Percentiles rank a stretch among this genome's conserved stretches.
Conservation (phyloP, 306 rosid species). For the Hippophae rhamnoides region DNA sequence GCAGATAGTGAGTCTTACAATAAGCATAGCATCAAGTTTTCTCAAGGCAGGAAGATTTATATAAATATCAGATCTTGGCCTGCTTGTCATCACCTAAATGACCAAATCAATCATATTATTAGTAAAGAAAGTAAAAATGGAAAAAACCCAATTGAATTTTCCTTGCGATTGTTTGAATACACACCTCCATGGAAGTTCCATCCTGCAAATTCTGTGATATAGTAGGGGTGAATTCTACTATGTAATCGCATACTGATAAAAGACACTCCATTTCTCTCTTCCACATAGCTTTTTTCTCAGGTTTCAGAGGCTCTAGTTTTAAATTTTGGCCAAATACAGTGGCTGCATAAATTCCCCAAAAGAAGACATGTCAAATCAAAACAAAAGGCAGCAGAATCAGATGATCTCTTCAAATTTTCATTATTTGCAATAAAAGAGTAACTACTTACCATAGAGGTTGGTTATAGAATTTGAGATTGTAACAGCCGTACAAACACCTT, state of each 20-base stretch:
- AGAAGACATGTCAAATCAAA: background rate
- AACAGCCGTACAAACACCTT: constrained; percentile 88
- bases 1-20: constrained; percentile 34
- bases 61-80: constrained; percentile 73
- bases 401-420: background rate
- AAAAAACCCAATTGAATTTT: background rate
- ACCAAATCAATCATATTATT: constrained; percentile 6
- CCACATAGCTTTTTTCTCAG: constrained; percentile 96
- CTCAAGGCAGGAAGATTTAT: constrained; percentile 83
- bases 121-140: background rate
- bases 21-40: constrained; percentile 89
- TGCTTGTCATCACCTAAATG: constrained; percentile 70
- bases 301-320: constrained; percentile 69
- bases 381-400: background rate
- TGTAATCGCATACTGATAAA: constrained; percentile 81
- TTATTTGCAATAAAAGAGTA: background rate
- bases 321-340: constrained; percentile 83
- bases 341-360: constrained; percentile 34
- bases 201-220: constrained; percentile 49
- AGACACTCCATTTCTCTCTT: constrained; percentile 90
- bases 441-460: constrained; percentile 72
- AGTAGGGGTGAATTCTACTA: constrained; percentile 71
- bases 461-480: constrained; percentile 88
- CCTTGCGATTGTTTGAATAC: constrained; percentile 9
- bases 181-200: constrained; percentile 74